These are phyloP conservation scores for Apiospora koreana DNA, from an alignment of 2,329 filamentous ascomycete genomes.

Conservation along the genomic window DNA sequence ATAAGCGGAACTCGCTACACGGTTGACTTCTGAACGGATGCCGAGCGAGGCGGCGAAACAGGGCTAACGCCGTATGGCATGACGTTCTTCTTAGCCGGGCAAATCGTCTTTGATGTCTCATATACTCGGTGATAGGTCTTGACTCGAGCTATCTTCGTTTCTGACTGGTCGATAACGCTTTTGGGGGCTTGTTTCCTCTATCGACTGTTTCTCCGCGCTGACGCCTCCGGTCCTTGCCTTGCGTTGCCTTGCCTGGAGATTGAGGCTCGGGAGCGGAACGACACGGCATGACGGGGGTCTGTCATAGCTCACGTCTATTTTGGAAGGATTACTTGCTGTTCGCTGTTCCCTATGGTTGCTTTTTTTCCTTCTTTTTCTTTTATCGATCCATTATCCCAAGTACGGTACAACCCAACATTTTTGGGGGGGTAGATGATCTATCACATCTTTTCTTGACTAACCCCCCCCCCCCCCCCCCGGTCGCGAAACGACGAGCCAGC, in stretches of 20 bases:
- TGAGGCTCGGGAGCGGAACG: conserved; percentile 2
- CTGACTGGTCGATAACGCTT: background rate
- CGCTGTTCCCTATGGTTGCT: background rate
- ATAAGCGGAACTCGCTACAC: conserved; percentile 3
- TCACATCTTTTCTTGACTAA: background rate
- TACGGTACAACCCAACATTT: background rate
- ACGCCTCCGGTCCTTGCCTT: background rate
- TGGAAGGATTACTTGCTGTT: background rate
- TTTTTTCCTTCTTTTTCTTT: background rate
- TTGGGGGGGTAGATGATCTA: background rate
- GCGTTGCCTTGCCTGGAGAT: background rate
- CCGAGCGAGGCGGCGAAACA: conserved; percentile 4
- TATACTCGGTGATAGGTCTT: conserved; percentile 1
- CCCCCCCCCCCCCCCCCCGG: too few species aligned
- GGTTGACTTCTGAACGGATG: background rate
- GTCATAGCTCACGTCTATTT: background rate
- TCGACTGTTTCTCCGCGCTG: background rate
- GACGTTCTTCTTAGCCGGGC: background rate
- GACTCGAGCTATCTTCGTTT: background rate
- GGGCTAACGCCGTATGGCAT: background rate
- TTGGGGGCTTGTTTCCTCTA: background rate
- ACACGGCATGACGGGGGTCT: background rate
- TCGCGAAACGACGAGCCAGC: conserved; percentile 3
- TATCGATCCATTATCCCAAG: conserved; percentile 4
- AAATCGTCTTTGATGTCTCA: background rate